phyloP scores from a whole-genome alignment of 148 eudicot genomes.

The Rhododendron ovatum region DNA sequence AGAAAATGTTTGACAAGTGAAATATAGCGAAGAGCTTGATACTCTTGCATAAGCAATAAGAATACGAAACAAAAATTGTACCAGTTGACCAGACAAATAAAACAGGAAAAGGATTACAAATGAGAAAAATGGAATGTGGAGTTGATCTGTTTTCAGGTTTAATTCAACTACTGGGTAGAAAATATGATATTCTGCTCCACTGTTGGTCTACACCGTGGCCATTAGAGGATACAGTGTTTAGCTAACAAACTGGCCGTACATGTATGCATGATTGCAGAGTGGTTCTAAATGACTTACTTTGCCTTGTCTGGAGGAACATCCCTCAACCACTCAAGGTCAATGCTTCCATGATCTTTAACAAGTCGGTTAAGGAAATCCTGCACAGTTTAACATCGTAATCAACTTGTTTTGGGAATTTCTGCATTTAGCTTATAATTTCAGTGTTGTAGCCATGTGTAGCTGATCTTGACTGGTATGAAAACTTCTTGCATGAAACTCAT shows the following conservation, averaged over 20 bases:
- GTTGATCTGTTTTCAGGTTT: not conserved
- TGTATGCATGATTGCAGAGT: not conserved
- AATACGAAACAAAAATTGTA: not conserved
- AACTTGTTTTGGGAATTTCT: not conserved
- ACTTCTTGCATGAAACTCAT: not conserved
- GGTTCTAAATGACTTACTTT: constrained; percentile 30
- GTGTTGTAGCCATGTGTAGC: not conserved
- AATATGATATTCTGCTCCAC: not conserved
- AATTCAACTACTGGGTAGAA: not conserved
- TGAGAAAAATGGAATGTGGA: not conserved
- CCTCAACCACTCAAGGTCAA: constrained; percentile 60
- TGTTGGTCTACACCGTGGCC: not conserved
- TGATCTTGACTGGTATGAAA: not conserved
- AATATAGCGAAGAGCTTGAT: not conserved
- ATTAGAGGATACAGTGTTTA: not conserved
- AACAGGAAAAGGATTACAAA: not conserved
- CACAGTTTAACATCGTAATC: not conserved
- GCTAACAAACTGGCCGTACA: not conserved
- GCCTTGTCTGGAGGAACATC: constrained; percentile 47
- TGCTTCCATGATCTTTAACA: constrained; percentile 43
- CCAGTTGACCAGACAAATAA: too few relatives aligned
- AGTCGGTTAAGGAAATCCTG: constrained; percentile 54
- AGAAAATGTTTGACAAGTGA: not conserved
- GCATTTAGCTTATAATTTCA: not conserved
- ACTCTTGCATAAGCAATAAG: not conserved